Evolutionary conservation across 805 yeast species (phyloP).

Genomic region (Saturnispora halmiae): DNA sequence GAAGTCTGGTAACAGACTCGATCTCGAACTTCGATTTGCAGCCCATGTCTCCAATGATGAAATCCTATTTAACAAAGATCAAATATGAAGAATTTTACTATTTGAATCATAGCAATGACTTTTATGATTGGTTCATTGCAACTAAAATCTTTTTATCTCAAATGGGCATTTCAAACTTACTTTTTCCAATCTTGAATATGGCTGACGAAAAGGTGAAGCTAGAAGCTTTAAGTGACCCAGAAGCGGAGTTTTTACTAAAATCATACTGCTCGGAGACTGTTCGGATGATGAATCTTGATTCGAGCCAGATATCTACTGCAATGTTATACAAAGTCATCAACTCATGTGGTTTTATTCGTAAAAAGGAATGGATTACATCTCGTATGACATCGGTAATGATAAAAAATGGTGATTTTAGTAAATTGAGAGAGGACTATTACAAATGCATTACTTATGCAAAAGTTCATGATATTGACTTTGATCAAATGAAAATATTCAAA

Average conservation of each 20-base stretch:
- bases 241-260: slow-evolving; percentile 1
- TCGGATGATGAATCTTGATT: neutral
- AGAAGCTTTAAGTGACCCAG: neutral
- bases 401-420: slow-evolving; percentile 3
- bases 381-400: slow-evolving; percentile 1
- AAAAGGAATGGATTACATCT: neutral
- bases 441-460: neutral
- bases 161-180: neutral
- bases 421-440: slow-evolving; percentile 4
- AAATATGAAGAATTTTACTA: slow-evolving; percentile 1
- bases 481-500: neutral
- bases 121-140: slow-evolving; percentile 5
- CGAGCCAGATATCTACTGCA: too few relatives aligned
- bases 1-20: neutral
- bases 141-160: neutral
- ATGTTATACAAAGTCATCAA: slow-evolving; percentile 4
- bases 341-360: neutral
- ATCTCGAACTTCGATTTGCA: too few relatives aligned
- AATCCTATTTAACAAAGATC: neutral
- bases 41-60: neutral
- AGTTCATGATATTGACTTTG: neutral
- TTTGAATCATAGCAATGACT: neutral
- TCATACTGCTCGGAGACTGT: slow-evolving; percentile 3
- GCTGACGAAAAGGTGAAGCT: neutral
- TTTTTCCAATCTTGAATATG: neutral